Base-by-base conservation (phyloP, 202 grass and related monocot species). In the Carex arenaria region DNA sequence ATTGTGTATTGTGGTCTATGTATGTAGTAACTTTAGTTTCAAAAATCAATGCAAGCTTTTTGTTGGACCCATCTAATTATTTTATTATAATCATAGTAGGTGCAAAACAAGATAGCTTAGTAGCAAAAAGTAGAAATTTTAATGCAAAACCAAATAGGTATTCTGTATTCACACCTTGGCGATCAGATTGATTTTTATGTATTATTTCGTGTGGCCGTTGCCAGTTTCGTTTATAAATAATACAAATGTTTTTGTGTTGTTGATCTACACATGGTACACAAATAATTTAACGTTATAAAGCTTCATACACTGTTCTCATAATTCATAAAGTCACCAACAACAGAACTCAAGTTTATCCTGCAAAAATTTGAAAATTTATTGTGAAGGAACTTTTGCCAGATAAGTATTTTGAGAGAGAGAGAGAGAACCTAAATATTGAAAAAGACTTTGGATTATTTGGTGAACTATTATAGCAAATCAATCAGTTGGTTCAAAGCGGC, bases 401-500 rank as follows among this genome's bases (percentile, higher is more conserved):
- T 8, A 22, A 40, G 31, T 61, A 7, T 26, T 38, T 72, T 38
- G 15, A 34, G 23, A 47, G 66, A 78, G 51, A 79, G 20, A 63
- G 56, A 64, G 77, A 47, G 42, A 45, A 80, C 38, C n/a, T 23
- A 49, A 42, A 26, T 61, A 63, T 49, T 54, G 38, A 80, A 20
- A 80, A 65, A 80, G 49, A 34, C 28, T 77, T 77, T 59, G 73
- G 8, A 57, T 69, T 36, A 17, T 77, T 67, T 53, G 0, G 7
- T 5, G 7, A 38, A 38, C 8, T 67, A 20, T 28, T 70, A 17
- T 51, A 18, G 10, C 71, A 10, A 38, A 17, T 90, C 64, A 90
- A 57, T 78, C 52, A 81, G 83, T 64, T 23, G 93, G 93, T 84
- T 98, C 93, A 53, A 95, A 98, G 83, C 94, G 94, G 83, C 96